Conservation (phyloP, 2,329 filamentous ascomycete genomes). For the Lasiodiplodia citricola region DNA sequence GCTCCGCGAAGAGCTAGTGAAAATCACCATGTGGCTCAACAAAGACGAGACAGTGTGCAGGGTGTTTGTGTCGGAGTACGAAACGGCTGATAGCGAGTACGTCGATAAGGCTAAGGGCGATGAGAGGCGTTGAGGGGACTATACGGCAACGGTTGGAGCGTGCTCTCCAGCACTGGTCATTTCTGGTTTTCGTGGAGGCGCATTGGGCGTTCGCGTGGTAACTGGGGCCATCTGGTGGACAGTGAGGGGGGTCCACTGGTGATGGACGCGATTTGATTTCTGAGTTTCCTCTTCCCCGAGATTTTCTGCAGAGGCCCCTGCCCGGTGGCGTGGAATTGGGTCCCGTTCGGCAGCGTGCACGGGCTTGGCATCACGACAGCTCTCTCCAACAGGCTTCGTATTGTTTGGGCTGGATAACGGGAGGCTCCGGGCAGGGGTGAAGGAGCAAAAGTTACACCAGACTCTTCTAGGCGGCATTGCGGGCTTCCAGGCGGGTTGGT, state of each 20-base stretch:
- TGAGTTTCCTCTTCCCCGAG: conserved; percentile 14
- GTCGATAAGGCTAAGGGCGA: conserved; percentile 65
- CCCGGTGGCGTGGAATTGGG: conserved; percentile 10
- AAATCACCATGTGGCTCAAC: conserved; percentile 84
- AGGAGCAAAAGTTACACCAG: conserved; percentile 10
- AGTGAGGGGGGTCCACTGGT: conserved; percentile 3
- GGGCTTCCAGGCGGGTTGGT: not conserved
- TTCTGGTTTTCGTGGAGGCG: conserved; percentile 18
- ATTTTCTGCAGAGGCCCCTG: conserved; percentile 20
- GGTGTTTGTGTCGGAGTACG: conserved; percentile 81
- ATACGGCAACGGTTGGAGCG: conserved; percentile 2
- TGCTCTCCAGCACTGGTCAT: not conserved
- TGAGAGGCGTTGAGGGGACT: conserved; percentile 20
- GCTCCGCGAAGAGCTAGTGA: conserved; percentile 84
- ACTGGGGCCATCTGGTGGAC: conserved; percentile 7
- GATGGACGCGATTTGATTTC: conserved; percentile 3
- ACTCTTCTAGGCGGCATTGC: not conserved
- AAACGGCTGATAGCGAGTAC: conserved; percentile 73
- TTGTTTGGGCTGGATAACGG: not conserved
- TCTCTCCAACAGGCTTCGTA: not conserved
- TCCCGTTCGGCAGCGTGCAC: conserved; percentile 6
- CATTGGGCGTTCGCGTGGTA: conserved; percentile 22
- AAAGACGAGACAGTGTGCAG: conserved; percentile 68
- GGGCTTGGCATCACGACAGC: conserved; percentile 14
- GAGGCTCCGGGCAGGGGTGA: not conserved